Percentiles rank a stretch among this genome's conserved stretches.
These are phyloP conservation scores for Pyrenula massariospora DNA, from an alignment of 495 filamentous ascomycete species.

Conservation along the genomic window DNA sequence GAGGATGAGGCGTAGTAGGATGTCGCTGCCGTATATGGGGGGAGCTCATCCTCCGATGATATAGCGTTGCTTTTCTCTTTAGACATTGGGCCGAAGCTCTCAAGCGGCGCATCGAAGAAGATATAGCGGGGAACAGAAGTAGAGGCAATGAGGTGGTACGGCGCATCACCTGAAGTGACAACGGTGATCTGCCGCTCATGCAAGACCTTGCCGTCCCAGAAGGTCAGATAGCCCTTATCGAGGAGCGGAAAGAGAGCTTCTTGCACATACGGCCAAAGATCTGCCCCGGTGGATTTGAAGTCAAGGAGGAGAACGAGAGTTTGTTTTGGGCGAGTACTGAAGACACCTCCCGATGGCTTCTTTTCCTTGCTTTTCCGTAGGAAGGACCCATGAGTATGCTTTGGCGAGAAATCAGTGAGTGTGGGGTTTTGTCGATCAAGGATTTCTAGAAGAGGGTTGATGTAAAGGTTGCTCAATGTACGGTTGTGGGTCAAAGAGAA, in stretches of 20 bases:
- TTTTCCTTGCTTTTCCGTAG: background rate
- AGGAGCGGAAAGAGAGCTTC: background rate
- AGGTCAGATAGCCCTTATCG: background rate
- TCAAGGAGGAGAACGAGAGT: background rate
- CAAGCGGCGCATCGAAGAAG: background rate
- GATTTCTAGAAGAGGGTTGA: background rate
- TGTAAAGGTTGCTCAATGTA: background rate
- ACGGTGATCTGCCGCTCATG: background rate
- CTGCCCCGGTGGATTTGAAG: background rate
- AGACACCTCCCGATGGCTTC: background rate
- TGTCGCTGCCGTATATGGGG: background rate
- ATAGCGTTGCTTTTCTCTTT: background rate
- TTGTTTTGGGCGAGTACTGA: background rate
- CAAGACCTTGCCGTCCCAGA: background rate
- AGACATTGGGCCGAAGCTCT: background rate
- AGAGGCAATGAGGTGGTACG: background rate
- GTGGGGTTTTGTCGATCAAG: background rate
- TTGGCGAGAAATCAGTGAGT: conserved; percentile 1
- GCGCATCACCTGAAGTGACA: background rate
- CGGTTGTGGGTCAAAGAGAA: background rate
- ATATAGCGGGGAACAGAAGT: background rate
- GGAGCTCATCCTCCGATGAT: background rate
- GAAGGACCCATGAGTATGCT: background rate
- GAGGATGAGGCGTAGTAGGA: background rate
- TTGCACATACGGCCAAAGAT: background rate